A percentile compares a stretch with the other conserved stretches of the same genome.
Evolutionary conservation across 805 yeast genomes (phyloP).

Genomic region (Candida qinlingensis): DNA sequence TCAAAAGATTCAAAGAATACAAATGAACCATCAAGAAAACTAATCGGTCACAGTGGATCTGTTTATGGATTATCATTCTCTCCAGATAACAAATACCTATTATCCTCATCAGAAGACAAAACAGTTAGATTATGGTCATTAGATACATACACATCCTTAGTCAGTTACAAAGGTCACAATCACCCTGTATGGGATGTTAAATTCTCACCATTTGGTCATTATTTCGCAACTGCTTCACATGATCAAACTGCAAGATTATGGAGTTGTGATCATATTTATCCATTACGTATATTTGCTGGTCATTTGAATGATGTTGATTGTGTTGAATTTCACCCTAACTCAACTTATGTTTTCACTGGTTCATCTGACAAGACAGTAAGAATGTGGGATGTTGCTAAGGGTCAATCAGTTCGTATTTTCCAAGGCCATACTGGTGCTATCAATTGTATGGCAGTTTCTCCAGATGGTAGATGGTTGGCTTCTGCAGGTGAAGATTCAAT

Average conservation of each 20-base stretch:
- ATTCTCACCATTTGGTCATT: constrained; percentile 93
- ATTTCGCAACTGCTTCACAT: constrained; percentile 96
- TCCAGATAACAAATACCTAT: constrained; percentile 78
- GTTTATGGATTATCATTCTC: constrained; percentile 87
- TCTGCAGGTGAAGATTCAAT: constrained; percentile 91
- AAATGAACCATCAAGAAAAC: constrained; percentile 36
- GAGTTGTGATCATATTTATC: constrained; percentile 98
- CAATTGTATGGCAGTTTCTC: constrained; percentile 80
- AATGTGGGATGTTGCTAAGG: constrained; percentile 95
- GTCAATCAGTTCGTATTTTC: constrained; percentile 85
- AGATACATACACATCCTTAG: constrained; percentile 85
- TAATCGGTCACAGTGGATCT: constrained; percentile 92
- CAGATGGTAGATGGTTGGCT: constrained; percentile 96
- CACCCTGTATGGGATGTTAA: constrained; percentile 98
- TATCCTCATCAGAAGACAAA: constrained; percentile 86
- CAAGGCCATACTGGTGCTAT: constrained; percentile 91
- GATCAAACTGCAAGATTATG: constrained; percentile 97
- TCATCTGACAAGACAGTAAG: constrained; percentile 92
- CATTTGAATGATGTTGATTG: constrained; percentile 95
- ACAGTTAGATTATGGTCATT: constrained; percentile 91
- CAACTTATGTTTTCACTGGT: constrained; percentile 91
- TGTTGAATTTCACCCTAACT: constrained; percentile 93
- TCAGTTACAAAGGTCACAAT: constrained; percentile 92
- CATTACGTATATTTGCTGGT: constrained; percentile 93
- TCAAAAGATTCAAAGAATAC: constrained; percentile 46